These are phyloP conservation scores for Erodium texanum DNA, from an alignment of 441 rosid genomes.

Conservation along the genomic window DNA sequence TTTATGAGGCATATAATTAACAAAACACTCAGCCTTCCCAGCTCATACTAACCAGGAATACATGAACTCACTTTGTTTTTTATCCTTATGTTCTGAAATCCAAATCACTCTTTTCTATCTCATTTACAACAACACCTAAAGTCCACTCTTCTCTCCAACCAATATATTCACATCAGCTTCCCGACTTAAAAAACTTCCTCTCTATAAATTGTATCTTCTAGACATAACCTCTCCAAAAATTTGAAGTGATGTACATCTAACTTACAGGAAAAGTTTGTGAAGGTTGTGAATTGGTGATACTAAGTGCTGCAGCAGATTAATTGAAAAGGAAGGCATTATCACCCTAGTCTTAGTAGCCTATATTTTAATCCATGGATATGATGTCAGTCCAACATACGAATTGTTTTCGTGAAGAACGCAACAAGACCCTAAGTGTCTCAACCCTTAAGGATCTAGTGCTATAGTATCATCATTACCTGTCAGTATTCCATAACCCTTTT, in stretches of 20 bases:
- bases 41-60: neutral
- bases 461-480: neutral
- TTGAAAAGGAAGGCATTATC: neutral
- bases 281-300: neutral
- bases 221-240: neutral
- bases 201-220: neutral
- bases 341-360: neutral
- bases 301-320: neutral
- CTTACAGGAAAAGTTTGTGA: neutral
- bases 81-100: neutral
- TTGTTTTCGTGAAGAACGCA: neutral
- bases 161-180: neutral
- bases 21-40: neutral
- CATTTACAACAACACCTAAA: neutral
- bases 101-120: neutral
- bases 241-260: neutral
- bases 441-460: neutral
- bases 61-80: neutral
- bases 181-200: neutral
- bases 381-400: neutral
- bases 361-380: neutral
- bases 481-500: neutral
- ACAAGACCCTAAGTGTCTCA: neutral
- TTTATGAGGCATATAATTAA: neutral
- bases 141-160: neutral